phyloP scores from a whole-genome alignment of 768 basidiomycete species.

The Sarcodon aspratus region DNA sequence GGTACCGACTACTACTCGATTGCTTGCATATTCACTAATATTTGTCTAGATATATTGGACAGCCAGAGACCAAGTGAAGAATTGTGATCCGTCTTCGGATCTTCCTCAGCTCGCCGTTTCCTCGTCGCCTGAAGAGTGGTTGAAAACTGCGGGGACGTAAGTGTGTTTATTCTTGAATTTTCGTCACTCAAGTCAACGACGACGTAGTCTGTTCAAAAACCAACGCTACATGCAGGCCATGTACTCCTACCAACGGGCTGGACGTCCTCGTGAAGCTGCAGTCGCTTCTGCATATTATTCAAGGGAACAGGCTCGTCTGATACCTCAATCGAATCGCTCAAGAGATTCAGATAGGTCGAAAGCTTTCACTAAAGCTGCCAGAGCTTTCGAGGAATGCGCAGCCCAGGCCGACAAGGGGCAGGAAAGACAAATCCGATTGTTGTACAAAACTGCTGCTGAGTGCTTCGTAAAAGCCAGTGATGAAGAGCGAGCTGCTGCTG shows the following conservation, averaged over 20 bases:
- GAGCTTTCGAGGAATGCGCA: too few relatives aligned
- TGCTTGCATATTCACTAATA: background rate
- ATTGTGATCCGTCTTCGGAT: slow-evolving; percentile 27
- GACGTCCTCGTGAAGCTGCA: slow-evolving; percentile 21
- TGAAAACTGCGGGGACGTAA: background rate
- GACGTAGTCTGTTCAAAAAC: slow-evolving; percentile 17
- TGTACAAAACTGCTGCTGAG: slow-evolving; percentile 7
- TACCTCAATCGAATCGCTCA: too few relatives aligned
- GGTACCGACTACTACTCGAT: slow-evolving; percentile 17
- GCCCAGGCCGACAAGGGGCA: too few relatives aligned
- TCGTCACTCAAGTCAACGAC: slow-evolving; percentile 1
- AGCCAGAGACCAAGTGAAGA: slow-evolving; percentile 26
- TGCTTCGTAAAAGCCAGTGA: slow-evolving; percentile 16
- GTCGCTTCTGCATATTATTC: slow-evolving; percentile 36
- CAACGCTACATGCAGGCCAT: slow-evolving; percentile 32
- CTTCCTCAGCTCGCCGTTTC: slow-evolving; percentile 35
- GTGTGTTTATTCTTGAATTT: background rate
- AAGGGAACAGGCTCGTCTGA: slow-evolving; percentile 27
- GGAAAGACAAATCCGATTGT: too few relatives aligned
- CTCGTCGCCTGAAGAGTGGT: slow-evolving; percentile 31
- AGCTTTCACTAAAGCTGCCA: too few relatives aligned
- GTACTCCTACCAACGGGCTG: slow-evolving; percentile 33
- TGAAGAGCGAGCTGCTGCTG: slow-evolving; percentile 1
- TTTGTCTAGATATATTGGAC: slow-evolving; percentile 32
- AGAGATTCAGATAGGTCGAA: too few relatives aligned